These are phyloP conservation scores for Streptanthus diversifolius DNA, from an alignment of 345 rosid species.

Conservation along the genomic window DNA sequence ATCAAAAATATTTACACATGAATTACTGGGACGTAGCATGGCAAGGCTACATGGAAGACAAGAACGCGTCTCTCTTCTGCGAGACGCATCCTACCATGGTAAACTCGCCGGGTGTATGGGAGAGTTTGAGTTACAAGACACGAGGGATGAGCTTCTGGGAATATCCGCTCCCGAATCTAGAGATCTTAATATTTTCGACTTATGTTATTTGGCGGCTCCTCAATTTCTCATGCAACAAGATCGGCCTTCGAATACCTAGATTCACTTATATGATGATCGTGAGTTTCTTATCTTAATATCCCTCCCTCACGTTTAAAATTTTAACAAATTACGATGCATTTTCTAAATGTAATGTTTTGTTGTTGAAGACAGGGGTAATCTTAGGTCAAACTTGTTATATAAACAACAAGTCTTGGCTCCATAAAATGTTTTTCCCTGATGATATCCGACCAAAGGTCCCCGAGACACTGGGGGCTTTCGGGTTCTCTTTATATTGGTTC, in stretches of 20 bases:
- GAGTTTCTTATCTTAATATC: constrained; percentile 3
- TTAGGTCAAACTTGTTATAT: constrained; percentile 24
- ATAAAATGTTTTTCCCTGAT: constrained; percentile 23
- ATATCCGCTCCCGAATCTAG: constrained; percentile 33
- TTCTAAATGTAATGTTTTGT: background rate
- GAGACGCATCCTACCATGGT: constrained; percentile 19
- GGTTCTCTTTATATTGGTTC: constrained; percentile 42
- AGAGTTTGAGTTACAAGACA: background rate
- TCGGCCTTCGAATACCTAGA: constrained; percentile 26
- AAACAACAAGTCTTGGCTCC: constrained; percentile 14
- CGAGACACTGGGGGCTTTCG: constrained; percentile 42
- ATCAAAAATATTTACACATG: background rate
- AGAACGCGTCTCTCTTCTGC: constrained; percentile 12
- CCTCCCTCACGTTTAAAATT: background rate
- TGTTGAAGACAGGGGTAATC: constrained; percentile 31
- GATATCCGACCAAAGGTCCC: constrained; percentile 25
- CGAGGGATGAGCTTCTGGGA: constrained; percentile 30
- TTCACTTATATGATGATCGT: constrained; percentile 32
- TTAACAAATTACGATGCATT: background rate
- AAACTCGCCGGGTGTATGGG: constrained; percentile 36
- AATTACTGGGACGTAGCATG: constrained; percentile 19
- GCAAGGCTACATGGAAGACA: constrained; percentile 16
- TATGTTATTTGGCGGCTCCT: constrained; percentile 27
- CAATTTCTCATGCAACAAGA: constrained; percentile 7
- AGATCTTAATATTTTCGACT: constrained; percentile 20